Evolutionary conservation across 768 basidiomycete genomes (phyloP), one percentile per base, ranked within the genome.

Genomic region (Pleurotus djamor): DNA sequence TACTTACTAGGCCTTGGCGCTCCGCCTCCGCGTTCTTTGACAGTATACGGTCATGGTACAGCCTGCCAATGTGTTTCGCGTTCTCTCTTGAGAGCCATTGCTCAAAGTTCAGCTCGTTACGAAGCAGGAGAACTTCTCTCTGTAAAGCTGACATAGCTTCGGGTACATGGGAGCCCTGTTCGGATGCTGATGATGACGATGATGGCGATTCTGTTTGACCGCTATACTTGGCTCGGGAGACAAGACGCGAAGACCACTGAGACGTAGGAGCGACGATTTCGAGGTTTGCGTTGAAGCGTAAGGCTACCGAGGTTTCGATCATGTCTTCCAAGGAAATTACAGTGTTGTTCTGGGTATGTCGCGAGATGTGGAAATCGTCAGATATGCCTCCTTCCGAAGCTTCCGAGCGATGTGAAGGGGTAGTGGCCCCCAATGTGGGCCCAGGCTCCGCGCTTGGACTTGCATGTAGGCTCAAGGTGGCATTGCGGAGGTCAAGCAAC

Each of bases 81-180:
- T 92, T 92, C 71, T 93, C 87, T 62, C 90, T 79, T 59, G 90
- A 86, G 44, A 90, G 74, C 90, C 92, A 95, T 28, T 88, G 76
- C 73, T 94, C 90, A 61, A 94, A 92, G 67, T 92, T 92, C 44
- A 94, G 83, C 63, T 94, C 92, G 67, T 86, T 92, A 51, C 88
- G 79, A 33, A 94, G 75, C 33, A 93, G 71, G 2, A 93, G 70
- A 1, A 90, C 79, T 66, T 94, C 91, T 47, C 88, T 79, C 69
- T 95, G 93, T 59, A 95, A 74, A 5, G 76, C 79, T 12, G 86
- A 81, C 34, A 94, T 84, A 7, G 85, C 86, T 57, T 85, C 81
- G n/a, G 77, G 76, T n/a, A 85, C 77, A 64, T 83, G 82, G 5
- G 63, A 48, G 32, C 45, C 59, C 36, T 12, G 41, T 13, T 70